These are phyloP conservation scores for Colletotrichum liaoningense DNA, from an alignment of 2,329 filamentous ascomycete genomes.

Conservation along the genomic window DNA sequence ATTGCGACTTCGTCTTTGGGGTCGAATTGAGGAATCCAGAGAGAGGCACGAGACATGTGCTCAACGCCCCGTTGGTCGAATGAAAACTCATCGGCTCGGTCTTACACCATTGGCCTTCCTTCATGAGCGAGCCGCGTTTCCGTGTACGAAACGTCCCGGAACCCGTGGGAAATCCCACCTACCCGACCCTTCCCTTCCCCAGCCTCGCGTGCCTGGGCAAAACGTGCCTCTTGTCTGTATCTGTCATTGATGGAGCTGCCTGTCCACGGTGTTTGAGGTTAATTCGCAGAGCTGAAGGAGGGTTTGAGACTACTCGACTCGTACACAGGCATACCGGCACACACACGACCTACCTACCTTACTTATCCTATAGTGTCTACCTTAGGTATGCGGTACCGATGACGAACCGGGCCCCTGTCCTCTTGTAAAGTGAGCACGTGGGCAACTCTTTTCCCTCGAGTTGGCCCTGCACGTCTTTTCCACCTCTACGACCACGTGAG, in stretches of 20 bases:
- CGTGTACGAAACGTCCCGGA: neutral
- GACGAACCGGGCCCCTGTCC: conserved; percentile 5
- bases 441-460: neutral
- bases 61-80: conserved; percentile 19
- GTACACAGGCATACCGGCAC: neutral
- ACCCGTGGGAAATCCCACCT: neutral
- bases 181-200: too few species aligned
- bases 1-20: neutral
- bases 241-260: neutral
- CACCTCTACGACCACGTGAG: too few species aligned
- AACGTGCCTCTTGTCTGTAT: conserved; percentile 8
- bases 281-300: neutral
- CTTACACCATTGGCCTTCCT: neutral
- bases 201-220: neutral
- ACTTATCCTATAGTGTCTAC: too few species aligned
- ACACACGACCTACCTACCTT: neutral
- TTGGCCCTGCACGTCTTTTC: neutral
- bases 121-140: neutral
- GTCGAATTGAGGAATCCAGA: neutral
- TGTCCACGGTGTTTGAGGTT: neutral
- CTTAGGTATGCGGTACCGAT: neutral
- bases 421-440: conserved; percentile 27
- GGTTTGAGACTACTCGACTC: neutral
- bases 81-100: neutral
- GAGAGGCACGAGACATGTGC: conserved; percentile 33